Evolutionary conservation across 805 yeast species (phyloP).

Genomic region (Sugiyamaella valdiviana): DNA sequence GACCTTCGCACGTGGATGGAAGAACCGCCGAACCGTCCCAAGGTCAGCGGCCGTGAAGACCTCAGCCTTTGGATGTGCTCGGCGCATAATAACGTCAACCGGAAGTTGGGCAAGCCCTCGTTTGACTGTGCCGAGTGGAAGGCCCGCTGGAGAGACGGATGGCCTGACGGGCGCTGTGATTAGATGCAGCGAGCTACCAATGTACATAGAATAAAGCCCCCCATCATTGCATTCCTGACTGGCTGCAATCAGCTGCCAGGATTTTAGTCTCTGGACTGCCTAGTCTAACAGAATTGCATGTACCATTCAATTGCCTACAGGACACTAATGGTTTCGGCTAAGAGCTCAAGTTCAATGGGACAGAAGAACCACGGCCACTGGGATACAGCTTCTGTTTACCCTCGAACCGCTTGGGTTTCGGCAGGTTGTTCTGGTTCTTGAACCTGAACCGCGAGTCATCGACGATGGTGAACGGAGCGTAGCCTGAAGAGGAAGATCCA

Average conservation of each 20-base stretch:
- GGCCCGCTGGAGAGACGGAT: conserved; percentile 91
- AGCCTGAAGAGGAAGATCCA: conserved; percentile 7
- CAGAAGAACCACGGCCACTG: conserved; percentile 90
- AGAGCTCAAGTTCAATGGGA: conserved; percentile 66
- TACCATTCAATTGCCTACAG: no score
- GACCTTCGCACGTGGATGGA: conserved; percentile 66
- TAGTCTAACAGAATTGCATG: no score
- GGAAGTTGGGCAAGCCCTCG: conserved; percentile 72
- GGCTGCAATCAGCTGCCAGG: no score
- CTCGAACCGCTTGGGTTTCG: conserved; percentile 78
- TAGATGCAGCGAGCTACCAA: conserved; percentile 16
- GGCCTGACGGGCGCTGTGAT: conserved; percentile 62
- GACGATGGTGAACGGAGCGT: conserved; percentile 38
- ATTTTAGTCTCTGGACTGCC: no score
- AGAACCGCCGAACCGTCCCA: conserved; percentile 40
- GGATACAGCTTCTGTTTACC: conserved; percentile 78
- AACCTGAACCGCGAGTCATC: conserved; percentile 74
- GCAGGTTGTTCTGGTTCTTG: conserved; percentile 60
- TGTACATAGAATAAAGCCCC: no score
- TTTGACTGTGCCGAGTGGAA: conserved; percentile 90
- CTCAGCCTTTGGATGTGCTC: conserved; percentile 89
- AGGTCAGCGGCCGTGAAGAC: conserved; percentile 51
- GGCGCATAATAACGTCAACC: conserved; percentile 92
- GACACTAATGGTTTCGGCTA: background rate
- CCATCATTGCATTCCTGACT: no score